Base-by-base conservation (phyloP, 305 asterid species). In the Fraxinus nigra region DNA sequence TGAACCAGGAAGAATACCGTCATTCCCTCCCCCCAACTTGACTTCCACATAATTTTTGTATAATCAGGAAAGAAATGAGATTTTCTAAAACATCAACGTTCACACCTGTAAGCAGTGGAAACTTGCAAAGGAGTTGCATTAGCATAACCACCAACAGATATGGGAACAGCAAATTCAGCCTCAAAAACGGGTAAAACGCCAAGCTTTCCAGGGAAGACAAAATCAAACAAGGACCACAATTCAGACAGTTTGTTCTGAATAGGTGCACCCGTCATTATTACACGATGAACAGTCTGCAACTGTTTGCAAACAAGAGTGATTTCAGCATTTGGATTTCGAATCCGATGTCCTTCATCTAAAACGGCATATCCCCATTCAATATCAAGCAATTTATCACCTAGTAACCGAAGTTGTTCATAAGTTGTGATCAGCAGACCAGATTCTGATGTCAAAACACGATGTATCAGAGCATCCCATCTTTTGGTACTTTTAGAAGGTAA, bases 61-160 rank as follows among this genome's bases (percentile, higher is more conserved):
- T 9, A 48, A 80, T 72, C 79, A 40, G 72, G 48, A 48, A 20
- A 54, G 80, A 80, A 32, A 43, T 32, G 59, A 73, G 72, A 63
- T 76, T 51, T 30, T 63, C 63, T 46, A 78, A 38, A 77, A 75
- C 22, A 35, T 74, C 80, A 56, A 82, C 78, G 20, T 72, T 72
- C 56, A 84, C 59, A 94, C 98, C 98, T 93, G 93, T 93, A 95
- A 80, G 98, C 98, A 51, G 97, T 94, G 83, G 99, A 95, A 79
- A 94, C 99, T 89, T 92, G 97, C 85, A 95, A 88, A 9, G 99
- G 98, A 32, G 92, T 87, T 48, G 99, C 99, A 88, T 95, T 94
- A 78, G 97, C 98, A 87, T 95, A 95, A 72, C 99, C 99, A 80
- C 99, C 99, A 84, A 95, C 97, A 79, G 98, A 92, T 89, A 95